Conservation (phyloP, 116 monocot species). For the Iris pallida region DNA sequence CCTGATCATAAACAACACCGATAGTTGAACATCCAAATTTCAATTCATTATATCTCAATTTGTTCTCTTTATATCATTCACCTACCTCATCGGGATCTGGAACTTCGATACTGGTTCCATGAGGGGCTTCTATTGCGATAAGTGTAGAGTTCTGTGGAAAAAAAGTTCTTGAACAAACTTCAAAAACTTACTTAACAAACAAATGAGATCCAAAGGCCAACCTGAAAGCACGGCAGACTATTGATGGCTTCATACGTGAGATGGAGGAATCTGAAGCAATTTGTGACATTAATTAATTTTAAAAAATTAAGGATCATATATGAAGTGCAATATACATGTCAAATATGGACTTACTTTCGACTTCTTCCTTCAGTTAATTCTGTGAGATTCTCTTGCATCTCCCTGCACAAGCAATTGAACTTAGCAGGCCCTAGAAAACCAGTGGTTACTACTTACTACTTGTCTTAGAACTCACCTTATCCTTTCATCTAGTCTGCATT, state of each 20-base stretch:
- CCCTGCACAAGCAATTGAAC: conserved; percentile 30
- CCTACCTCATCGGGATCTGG: conserved; percentile 61
- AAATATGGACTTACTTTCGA: conserved; percentile 37
- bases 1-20: conserved; percentile 16
- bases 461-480: conserved; percentile 48
- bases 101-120: conserved; percentile 58
- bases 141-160: conserved; percentile 42
- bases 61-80: not conserved
- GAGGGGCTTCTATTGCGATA: conserved; percentile 67
- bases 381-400: conserved; percentile 49
- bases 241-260: conserved; percentile 66
- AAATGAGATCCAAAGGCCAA: conserved; percentile 13
- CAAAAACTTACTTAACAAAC: not conserved
- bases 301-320: not conserved
- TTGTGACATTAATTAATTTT: not conserved
- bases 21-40: not conserved
- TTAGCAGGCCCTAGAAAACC: not conserved
- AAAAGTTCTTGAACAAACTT: not conserved
- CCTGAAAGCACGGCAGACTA: conserved; percentile 59
- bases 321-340: not conserved
- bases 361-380: conserved; percentile 28
- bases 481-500: conserved; percentile 47
- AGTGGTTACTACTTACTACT: not conserved
- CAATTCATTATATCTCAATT: not conserved
- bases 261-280: conserved; percentile 52